Percentiles rank a stretch among this genome's conserved stretches.
These are phyloP conservation scores for Roridomyces roridus DNA, from an alignment of 768 basidiomycete genomes.

Conservation along the genomic window DNA sequence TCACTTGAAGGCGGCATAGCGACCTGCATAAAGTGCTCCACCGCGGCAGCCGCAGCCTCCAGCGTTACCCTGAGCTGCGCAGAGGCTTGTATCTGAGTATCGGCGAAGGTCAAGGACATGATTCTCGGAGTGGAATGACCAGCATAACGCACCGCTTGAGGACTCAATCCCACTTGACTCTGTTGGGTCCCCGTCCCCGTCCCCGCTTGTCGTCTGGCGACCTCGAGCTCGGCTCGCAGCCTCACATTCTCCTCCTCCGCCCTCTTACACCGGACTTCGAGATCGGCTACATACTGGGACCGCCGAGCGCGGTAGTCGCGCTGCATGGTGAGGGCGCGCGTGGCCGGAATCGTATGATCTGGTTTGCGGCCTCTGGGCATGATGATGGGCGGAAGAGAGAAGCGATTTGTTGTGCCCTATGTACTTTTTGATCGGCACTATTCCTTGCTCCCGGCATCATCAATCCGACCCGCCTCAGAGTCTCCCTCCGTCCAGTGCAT, in stretches of 20 bases:
- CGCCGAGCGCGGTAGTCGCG: slow-evolving; percentile 7
- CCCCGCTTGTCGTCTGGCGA: too few relatives aligned
- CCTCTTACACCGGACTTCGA: slow-evolving; percentile 5
- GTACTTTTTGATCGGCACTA: too few relatives aligned
- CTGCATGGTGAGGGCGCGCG: neutral
- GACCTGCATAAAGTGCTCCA: neutral
- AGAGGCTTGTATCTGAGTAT: neutral
- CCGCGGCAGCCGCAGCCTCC: neutral
- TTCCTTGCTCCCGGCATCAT: too few relatives aligned
- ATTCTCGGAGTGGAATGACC: too few relatives aligned
- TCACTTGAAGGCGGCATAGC: neutral
- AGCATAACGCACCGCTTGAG: too few relatives aligned
- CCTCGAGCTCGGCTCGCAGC: neutral
- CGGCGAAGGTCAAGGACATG: neutral
- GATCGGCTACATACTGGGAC: neutral
- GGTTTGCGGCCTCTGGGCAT: slow-evolving; percentile 12
- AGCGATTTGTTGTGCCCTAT: neutral
- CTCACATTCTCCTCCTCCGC: slow-evolving; percentile 5
- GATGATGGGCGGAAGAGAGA: neutral
- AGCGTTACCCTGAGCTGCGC: neutral
- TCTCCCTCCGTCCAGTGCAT: neutral
- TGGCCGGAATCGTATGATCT: slow-evolving; percentile 3
- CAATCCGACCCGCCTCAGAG: too few relatives aligned
- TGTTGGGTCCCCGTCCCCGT: too few relatives aligned
- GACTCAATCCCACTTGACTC: too few relatives aligned